Conservation (phyloP, 2,329 filamentous ascomycete species). For the Rhinocladiella mackenziei region DNA sequence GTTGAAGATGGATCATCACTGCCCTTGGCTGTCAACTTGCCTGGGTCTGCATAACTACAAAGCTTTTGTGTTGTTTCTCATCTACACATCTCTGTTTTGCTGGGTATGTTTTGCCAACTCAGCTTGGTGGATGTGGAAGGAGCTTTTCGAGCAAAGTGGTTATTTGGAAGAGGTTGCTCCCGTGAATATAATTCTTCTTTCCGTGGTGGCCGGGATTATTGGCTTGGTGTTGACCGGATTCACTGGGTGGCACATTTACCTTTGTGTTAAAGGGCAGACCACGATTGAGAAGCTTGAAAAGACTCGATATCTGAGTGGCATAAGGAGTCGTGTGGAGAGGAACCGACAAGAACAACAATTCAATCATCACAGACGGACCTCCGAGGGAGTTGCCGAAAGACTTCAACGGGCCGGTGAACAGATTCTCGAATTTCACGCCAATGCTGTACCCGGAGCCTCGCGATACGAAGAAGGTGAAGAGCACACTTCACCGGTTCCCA, state of each 20-base stretch:
- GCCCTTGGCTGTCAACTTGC: constrained; percentile 94
- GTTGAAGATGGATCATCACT: constrained; percentile 99
- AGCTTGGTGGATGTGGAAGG: constrained; percentile 76
- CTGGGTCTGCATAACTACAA: constrained; percentile 95
- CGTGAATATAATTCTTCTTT: constrained; percentile 84
- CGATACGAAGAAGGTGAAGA: constrained; percentile 77
- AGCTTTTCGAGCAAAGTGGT: constrained; percentile 67
- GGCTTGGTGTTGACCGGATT: constrained; percentile 85
- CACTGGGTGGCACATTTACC: constrained; percentile 83
- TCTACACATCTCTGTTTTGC: constrained; percentile 84
- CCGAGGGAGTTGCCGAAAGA: constrained; percentile 33
- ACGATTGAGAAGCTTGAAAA: constrained; percentile 97
- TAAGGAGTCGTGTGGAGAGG: constrained; percentile 66
- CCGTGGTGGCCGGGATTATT: constrained; percentile 84
- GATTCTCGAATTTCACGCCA: constrained; percentile 75
- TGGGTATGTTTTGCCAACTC: constrained; percentile 75
- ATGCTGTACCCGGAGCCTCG: constrained; percentile 73
- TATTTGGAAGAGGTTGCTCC: constrained; percentile 76
- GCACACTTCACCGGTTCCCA: constrained; percentile 37
- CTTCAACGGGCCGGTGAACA: constrained; percentile 65
- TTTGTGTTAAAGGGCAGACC: constrained; percentile 75
- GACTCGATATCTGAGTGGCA: constrained; percentile 82
- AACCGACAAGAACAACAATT: constrained; percentile 54
- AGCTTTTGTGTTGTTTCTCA: constrained; percentile 83
- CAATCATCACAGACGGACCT: constrained; percentile 41